Evolutionary conservation across 768 basidiomycete species (phyloP), one percentile per base, ranked within the genome.

Genomic region (Pilatotrama ljubarskyi): DNA sequence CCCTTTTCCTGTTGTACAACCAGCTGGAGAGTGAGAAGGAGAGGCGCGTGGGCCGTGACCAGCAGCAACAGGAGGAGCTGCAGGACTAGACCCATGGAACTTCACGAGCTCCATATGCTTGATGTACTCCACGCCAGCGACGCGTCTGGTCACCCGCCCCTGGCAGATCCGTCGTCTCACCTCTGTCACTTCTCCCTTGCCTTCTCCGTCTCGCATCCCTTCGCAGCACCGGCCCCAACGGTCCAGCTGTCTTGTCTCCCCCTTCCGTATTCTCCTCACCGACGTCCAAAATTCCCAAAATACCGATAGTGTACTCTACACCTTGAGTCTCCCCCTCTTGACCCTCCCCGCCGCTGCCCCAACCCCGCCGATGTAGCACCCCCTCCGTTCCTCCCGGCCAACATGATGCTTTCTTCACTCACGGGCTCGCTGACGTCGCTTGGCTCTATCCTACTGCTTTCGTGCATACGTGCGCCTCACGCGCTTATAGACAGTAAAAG

Each of bases 1-100:
- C 97, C 2, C 78, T 99, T 59, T 98, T 96, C 82, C 78, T 99
- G 61, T 82, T 99, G 62, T 99, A 98, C 78, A 95, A 96, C 70
- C 96, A 97, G 72, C 80, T 96, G 63, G 95, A 97, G 78, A 94
- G 87, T 72, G 93, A 95, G 84, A 96, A 96, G 78, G 93, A 95
- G 78, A 84, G 94, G 75, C 83, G 94, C 68, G 91, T 95, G 58
- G 91, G 91, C 55, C 81, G 88, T 65, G 92, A 93, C 73, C 83
- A 87, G 63, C 86, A 90, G 68, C 87, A 90, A 69, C 86, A 90
- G 74, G 80, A 85, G 61, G 86, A 88, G 70, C 55, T 62, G 59
- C 73, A 74, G 64, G 70, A 71, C 25, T 71, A 64, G 55, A 17
- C 36, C 22, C 24, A 51, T 50, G 44, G 35, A 42, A 11, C 46